phyloP scores from a whole-genome alignment of 768 basidiomycete species.

The Calocybe indica region DNA sequence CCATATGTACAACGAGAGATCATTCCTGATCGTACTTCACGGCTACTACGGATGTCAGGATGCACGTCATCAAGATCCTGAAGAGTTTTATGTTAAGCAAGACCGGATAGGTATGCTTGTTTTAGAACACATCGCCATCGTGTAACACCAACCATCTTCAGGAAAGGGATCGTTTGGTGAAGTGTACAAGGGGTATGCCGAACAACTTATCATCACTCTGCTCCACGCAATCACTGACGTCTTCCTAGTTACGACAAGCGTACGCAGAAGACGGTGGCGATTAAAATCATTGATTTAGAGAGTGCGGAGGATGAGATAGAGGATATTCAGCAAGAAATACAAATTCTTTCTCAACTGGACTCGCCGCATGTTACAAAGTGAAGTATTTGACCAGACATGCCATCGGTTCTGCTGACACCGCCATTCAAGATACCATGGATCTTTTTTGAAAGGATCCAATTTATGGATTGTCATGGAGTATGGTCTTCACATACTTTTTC shows the following conservation, averaged over 20 bases:
- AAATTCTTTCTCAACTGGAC: conserved; percentile 94
- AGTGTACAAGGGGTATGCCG: conserved; percentile 91
- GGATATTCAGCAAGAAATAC: conserved; percentile 98
- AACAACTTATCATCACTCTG: conserved; percentile 4
- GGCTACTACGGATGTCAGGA: conserved; percentile 4
- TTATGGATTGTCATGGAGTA: conserved; percentile 99
- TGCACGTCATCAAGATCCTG: conserved; percentile 66
- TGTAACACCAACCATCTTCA: conserved; percentile 22
- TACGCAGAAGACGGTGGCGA: conserved; percentile 95
- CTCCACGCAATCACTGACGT: background rate
- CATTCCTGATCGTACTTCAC: conserved; percentile 17
- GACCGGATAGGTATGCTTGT: conserved; percentile 79
- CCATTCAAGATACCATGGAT: conserved; percentile 79
- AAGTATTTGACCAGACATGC: conserved; percentile 21
- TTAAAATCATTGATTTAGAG: conserved; percentile 99
- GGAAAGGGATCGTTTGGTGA: conserved; percentile 99
- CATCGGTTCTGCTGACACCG: background rate
- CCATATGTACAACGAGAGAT: background rate
- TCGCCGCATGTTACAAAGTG: conserved; percentile 95
- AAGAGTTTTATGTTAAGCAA: conserved; percentile 95
- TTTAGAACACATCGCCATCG: background rate
- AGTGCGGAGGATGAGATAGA: conserved; percentile 99
- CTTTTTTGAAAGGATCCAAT: conserved; percentile 90
- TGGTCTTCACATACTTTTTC: background rate
- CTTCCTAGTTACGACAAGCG: conserved; percentile 81